Evolutionary conservation across 2,329 filamentous ascomycete species (phyloP).

Genomic region (Apiospora saccharicola): DNA sequence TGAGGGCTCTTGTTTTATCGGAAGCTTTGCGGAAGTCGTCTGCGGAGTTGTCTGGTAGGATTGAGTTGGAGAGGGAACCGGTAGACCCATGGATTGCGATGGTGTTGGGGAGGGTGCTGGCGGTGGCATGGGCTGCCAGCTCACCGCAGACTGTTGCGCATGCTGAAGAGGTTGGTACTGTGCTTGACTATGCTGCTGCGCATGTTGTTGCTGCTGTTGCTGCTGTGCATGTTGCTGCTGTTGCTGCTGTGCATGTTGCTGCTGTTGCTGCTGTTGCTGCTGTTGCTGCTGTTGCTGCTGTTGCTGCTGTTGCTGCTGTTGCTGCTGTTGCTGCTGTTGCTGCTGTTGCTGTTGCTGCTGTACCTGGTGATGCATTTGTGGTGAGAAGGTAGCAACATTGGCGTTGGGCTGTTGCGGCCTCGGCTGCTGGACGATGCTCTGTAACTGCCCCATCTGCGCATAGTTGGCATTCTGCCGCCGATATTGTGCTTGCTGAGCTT

Average conservation of each 20-base stretch:
- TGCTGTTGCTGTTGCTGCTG: slow-evolving; percentile 6
- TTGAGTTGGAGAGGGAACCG: slow-evolving; percentile 30
- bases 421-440: slow-evolving; percentile 25
- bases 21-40: slow-evolving; percentile 28
- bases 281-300: slow-evolving; percentile 27
- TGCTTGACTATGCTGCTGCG: slow-evolving; percentile 28
- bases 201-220: slow-evolving; percentile 32
- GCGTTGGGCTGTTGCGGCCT: slow-evolving; percentile 17
- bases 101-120: slow-evolving; percentile 34
- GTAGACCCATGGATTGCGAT: slow-evolving; percentile 38
- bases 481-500: slow-evolving; percentile 38
- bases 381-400: background rate
- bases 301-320: slow-evolving; percentile 28
- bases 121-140: slow-evolving; percentile 39
- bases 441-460: slow-evolving; percentile 27
- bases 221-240: slow-evolving; percentile 21
- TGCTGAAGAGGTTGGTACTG: slow-evolving; percentile 28
- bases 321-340: slow-evolving; percentile 30
- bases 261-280: slow-evolving; percentile 9
- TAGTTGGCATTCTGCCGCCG: slow-evolving; percentile 29
- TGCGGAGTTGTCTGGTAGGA: slow-evolving; percentile 56
- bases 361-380: background rate
- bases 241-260: background rate
- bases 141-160: slow-evolving; percentile 34
- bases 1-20: background rate